Evolutionary conservation across 108 stramenopile species (phyloP).

Genomic region (Discostella pseudostelligera): DNA sequence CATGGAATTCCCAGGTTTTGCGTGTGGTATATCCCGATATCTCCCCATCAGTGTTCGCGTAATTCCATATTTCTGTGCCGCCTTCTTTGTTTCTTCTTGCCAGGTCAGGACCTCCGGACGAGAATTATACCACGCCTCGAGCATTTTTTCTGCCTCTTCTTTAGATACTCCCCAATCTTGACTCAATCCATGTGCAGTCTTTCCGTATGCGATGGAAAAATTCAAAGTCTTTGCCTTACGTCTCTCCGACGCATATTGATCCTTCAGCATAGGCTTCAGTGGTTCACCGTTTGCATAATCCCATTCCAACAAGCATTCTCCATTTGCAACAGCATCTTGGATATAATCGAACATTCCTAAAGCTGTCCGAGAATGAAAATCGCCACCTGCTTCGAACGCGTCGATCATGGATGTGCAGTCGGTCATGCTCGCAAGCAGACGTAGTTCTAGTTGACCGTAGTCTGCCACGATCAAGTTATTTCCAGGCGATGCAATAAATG

Average conservation of each 20-base stretch:
- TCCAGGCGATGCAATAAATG: constrained; percentile 90
- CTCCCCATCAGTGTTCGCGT: constrained; percentile 96
- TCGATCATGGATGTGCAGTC: constrained; percentile 95
- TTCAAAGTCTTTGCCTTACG: constrained; percentile 98
- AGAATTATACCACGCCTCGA: constrained; percentile 93
- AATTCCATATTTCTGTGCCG: constrained; percentile 66
- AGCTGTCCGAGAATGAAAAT: constrained; percentile 98
- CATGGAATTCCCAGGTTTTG: constrained; percentile 43
- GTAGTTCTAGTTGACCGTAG: constrained; percentile 98
- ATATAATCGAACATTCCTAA: constrained; percentile 98
- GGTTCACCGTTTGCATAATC: constrained; percentile 93
- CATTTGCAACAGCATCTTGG: constrained; percentile 85
- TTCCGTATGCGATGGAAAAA: constrained; percentile 99
- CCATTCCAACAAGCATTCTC: constrained; percentile 98
- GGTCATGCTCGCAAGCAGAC: constrained; percentile 96
- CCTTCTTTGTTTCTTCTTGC: constrained; percentile 82
- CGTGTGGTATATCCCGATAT: constrained; percentile 90
- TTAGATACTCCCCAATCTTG: constrained; percentile 94
- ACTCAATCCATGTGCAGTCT: constrained; percentile 96
- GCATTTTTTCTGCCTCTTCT: constrained; percentile 91
- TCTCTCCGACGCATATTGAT: constrained; percentile 95
- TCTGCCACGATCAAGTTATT: constrained; percentile 96
- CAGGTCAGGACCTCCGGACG: constrained; percentile 95
- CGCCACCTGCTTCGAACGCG: constrained; percentile 95
- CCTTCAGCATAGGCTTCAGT: constrained; percentile 95